Percentiles rank a stretch among this genome's conserved stretches.
These are phyloP conservation scores for Colletotrichum cordylinicola DNA, from an alignment of 2,329 filamentous ascomycete genomes.

Conservation along the genomic window DNA sequence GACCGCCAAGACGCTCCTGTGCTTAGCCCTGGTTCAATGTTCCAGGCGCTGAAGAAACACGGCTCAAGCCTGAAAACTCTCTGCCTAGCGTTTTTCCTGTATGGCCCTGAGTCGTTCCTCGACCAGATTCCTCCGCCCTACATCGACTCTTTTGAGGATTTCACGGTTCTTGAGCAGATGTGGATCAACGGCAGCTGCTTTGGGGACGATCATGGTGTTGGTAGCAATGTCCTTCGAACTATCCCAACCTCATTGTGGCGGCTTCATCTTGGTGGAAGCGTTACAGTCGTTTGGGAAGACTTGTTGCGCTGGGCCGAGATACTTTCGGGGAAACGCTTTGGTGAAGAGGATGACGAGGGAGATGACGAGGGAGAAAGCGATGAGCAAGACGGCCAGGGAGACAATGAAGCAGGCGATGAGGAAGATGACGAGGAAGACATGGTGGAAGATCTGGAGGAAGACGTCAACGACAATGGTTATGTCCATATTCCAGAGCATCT, in stretches of 20 bases:
- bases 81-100: rapidly evolving
- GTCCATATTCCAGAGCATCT: neutral
- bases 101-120: rapidly evolving
- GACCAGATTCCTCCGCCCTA: neutral
- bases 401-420: neutral
- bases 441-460: neutral
- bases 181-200: neutral
- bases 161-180: neutral
- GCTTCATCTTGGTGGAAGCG: neutral
- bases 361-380: neutral
- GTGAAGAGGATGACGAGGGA: neutral
- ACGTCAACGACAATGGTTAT: neutral
- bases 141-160: rapidly evolving
- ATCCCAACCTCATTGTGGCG: neutral
- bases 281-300: rapidly evolving
- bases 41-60: neutral
- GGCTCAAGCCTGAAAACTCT: neutral
- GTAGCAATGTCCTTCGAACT: neutral
- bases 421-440: neutral
- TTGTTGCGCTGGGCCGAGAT: neutral
- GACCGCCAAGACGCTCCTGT: neutral
- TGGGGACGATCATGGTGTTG: neutral
- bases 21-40: neutral
- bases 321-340: neutral
- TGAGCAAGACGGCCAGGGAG: neutral